A percentile compares a stretch with the other conserved stretches of the same genome.
These are phyloP conservation scores for Syzygium syzygioides DNA, from an alignment of 441 rosid genomes.

Conservation along the genomic window DNA sequence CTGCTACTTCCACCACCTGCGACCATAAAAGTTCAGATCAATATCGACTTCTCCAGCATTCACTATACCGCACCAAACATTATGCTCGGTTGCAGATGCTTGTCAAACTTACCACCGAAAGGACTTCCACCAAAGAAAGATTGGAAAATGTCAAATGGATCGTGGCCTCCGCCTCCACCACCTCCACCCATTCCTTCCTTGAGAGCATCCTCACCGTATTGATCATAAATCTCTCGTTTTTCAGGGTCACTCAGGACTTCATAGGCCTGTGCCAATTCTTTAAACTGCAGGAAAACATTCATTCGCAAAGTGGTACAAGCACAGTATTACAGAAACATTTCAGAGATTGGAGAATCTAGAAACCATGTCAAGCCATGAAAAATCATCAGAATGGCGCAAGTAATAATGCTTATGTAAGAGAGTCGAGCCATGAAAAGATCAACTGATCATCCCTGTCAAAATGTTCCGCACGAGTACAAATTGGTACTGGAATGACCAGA, in stretches of 20 bases:
- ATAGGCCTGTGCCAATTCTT: slow-evolving; percentile 95
- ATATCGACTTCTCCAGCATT: not conserved
- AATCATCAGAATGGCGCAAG: not conserved
- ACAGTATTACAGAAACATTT: not conserved
- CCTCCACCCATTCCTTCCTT: slow-evolving; percentile 91
- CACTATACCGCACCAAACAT: not conserved
- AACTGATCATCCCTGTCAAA: not conserved
- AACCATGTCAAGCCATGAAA: not conserved
- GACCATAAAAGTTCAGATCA: not conserved
- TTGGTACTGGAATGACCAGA: not conserved
- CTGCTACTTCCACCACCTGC: slow-evolving; percentile 72
- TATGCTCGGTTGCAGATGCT: not conserved
- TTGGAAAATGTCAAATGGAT: slow-evolving; percentile 88
- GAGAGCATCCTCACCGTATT: slow-evolving; percentile 95
- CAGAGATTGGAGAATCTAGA: not conserved
- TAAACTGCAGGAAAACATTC: slow-evolving; percentile 39
- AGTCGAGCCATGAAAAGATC: not conserved
- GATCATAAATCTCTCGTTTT: slow-evolving; percentile 89
- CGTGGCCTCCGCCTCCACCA: slow-evolving; percentile 49
- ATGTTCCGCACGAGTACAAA: not conserved
- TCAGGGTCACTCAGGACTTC: slow-evolving; percentile 89
- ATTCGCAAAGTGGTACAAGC: not conserved
- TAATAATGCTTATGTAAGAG: not conserved
- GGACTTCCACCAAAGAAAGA: slow-evolving; percentile 90
- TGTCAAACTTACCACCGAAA: slow-evolving; percentile 44